Evolutionary conservation across 1,284 basidiomycete genomes (phyloP), one percentile per base, ranked within the genome.

Genomic region (Ceratobasidium sp.): DNA sequence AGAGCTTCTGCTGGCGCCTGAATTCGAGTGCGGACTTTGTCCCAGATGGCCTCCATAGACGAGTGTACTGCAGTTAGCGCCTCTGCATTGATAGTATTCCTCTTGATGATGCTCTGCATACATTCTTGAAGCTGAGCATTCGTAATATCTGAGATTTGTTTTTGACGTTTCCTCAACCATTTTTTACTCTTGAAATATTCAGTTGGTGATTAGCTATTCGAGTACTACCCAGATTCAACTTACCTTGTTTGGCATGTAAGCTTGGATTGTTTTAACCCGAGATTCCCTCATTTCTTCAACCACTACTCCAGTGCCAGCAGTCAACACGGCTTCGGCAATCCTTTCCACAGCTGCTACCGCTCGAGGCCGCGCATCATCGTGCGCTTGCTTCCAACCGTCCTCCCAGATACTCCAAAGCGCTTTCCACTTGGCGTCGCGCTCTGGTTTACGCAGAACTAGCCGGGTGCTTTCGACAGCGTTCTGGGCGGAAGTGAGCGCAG

Each of bases 341-440:
- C 6, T 51, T 20, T 75, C 49, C 7, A 66, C 49, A 0, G 61
- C 20, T 42, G 28, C 26, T 2, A 75, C 15, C 15, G 49, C 28
- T 4, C 26, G 2, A 15, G 18, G 13, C 20, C 42, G 60, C 18
- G 26, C 61, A 1, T 28, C 39, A 18, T 2, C n/a, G 18, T 40
- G 58, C 4, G 72, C 44, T 15, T 33, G 15, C 3, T 53, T 28
- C 72, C 72, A 75, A 18, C 44, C 23, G 10, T 64, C 28, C 20
- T 66, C 72, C 72, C 72, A 64, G n/a, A 75, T 61, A 0, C n/a
- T 7, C 72, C 72, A 75, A 6, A 75, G 23, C 12, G 15, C 33
- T 40, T 53, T 49, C 72, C 72, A 75, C 33, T 64, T 75, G 18
- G 18, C 40, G 20, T 75, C 60, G 3, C 61, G 44, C 26, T 63